phyloP scores from a whole-genome alignment of 2,329 filamentous ascomycete genomes.

The Tolypocladium nubicola region DNA sequence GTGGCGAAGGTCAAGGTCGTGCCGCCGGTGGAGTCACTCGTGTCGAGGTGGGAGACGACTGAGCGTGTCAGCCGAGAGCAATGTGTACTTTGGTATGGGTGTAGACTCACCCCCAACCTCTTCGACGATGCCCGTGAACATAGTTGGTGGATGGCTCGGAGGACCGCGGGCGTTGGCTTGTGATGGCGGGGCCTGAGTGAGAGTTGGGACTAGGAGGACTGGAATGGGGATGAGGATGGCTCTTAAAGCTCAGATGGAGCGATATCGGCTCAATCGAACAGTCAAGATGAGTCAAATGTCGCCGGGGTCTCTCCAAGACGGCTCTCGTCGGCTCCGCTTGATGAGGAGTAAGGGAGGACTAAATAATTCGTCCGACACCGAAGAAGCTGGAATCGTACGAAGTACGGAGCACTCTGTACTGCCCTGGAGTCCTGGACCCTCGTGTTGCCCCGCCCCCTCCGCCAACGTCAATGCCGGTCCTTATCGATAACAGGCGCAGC shows the following conservation, averaged over 20 bases:
- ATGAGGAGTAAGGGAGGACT: too few species aligned
- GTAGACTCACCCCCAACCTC: slow-evolving; percentile 70
- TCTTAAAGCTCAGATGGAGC: background rate
- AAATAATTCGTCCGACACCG: background rate
- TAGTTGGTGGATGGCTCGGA: slow-evolving; percentile 24
- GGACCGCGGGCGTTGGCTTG: background rate
- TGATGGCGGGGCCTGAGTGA: background rate
- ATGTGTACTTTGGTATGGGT: background rate
- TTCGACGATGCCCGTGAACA: slow-evolving; percentile 96
- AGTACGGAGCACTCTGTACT: too few species aligned
- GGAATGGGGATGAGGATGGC: background rate
- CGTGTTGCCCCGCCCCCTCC: background rate
- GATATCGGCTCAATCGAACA: background rate
- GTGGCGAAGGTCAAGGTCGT: slow-evolving; percentile 83
- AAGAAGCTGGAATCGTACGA: background rate
- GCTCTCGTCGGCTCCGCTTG: background rate
- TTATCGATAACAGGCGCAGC: slow-evolving; percentile 20
- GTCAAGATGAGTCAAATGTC: background rate
- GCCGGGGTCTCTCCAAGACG: background rate
- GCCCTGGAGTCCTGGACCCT: too few species aligned
- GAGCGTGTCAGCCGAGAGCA: slow-evolving; percentile 9
- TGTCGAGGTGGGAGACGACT: slow-evolving; percentile 78
- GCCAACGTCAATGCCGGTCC: slow-evolving; percentile 1
- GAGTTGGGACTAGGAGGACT: background rate
- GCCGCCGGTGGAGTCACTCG: slow-evolving; percentile 73